phyloP scores from a whole-genome alignment of 768 basidiomycete species.

The Lactifluus rugatus region DNA sequence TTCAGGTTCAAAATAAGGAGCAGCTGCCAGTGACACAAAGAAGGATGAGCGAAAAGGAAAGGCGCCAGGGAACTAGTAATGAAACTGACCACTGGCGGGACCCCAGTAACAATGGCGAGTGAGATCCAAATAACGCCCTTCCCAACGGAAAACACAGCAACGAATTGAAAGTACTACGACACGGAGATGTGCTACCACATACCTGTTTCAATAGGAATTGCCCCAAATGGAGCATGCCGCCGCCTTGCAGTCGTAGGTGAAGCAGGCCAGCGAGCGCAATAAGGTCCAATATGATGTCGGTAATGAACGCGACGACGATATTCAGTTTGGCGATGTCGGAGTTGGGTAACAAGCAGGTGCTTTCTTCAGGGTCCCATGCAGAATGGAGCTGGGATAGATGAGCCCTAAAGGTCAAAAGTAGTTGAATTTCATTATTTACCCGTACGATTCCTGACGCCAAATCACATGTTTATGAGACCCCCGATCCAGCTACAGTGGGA shows the following conservation, averaged over 20 bases:
- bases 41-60: neutral
- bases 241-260: neutral
- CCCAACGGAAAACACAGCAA: neutral
- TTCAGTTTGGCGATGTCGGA: neutral
- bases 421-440: neutral
- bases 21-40: neutral
- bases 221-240: neutral
- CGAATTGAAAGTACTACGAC: neutral
- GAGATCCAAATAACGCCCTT: slow-evolving; percentile 2
- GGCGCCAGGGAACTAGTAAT: neutral
- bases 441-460: neutral
- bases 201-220: slow-evolving; percentile 9
- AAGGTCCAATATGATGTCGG: slow-evolving; percentile 1
- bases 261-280: slow-evolving; percentile 7
- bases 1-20: slow-evolving; percentile 4
- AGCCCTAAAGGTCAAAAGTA: neutral
- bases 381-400: neutral
- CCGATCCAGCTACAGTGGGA: too few species aligned
- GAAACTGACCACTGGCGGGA: neutral
- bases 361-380: neutral
- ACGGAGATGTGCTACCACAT: neutral
- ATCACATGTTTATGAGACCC: too few species aligned
- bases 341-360: neutral
- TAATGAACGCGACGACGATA: neutral
- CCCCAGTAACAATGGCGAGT: neutral